Evolutionary conservation across 768 basidiomycete genomes (phyloP).

Genomic region (Kwoniella sp.): DNA sequence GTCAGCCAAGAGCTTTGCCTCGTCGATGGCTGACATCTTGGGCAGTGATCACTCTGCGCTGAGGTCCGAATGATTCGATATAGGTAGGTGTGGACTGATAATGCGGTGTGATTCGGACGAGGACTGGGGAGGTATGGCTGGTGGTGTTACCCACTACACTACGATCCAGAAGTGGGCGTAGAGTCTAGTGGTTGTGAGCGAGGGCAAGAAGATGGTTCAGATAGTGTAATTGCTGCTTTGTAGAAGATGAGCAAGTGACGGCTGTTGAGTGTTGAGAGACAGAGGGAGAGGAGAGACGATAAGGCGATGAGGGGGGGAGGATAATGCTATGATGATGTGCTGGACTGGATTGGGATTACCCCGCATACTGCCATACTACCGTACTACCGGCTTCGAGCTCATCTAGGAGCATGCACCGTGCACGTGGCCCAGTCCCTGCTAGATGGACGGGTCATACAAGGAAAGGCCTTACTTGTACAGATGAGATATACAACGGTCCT

Average conservation of each 20-base stretch:
- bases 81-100: background rate
- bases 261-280: too few species aligned
- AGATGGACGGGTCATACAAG: background rate
- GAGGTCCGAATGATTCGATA: background rate
- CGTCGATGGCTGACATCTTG: conserved; percentile 33
- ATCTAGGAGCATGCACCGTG: background rate
- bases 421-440: background rate
- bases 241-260: too few species aligned
- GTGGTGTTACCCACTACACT: too few species aligned
- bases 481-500: background rate
- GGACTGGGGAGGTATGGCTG: too few species aligned
- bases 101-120: too few species aligned
- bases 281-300: background rate
- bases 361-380: background rate
- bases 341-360: background rate
- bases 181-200: too few species aligned
- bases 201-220: too few species aligned
- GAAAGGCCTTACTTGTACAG: background rate
- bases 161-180: too few species aligned
- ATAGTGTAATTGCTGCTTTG: too few species aligned
- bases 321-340: conserved; percentile 1
- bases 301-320: background rate
- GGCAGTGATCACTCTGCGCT: background rate
- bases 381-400: background rate
- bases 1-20: conserved; percentile 54